Evolutionary conservation across 2,329 filamentous ascomycete species (phyloP).

Genomic region (Pseudocercospora fijiensis): DNA sequence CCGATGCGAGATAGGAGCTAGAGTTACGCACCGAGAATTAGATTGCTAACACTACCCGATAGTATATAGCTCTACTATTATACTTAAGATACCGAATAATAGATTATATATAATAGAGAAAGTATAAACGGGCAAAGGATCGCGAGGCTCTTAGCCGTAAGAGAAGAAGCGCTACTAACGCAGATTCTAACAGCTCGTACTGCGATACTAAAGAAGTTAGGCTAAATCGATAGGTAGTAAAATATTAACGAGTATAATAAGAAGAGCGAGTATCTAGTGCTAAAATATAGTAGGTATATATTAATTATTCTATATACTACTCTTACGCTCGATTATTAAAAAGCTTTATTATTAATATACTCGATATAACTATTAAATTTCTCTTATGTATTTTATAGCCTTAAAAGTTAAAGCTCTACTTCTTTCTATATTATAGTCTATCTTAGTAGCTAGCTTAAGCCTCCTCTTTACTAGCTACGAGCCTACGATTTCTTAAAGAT

Average conservation of each 20-base stretch:
- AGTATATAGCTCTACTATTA: not conserved
- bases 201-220: constrained; percentile 2
- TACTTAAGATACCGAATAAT: not conserved
- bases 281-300: not conserved
- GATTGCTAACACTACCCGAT: not conserved
- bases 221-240: not conserved
- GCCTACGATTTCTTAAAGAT: constrained; percentile 27
- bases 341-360: constrained; percentile 16
- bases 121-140: not conserved
- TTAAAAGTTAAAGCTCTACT: constrained; percentile 11
- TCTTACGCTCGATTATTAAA: not conserved
- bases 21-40: not conserved
- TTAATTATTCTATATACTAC: not conserved
- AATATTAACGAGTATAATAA: not conserved
- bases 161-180: not conserved
- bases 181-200: not conserved
- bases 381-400: constrained; percentile 8
- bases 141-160: constrained; percentile 1
- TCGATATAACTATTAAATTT: constrained; percentile 12
- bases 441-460: constrained; percentile 23
- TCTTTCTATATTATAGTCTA: constrained; percentile 19
- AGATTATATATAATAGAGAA: not conserved
- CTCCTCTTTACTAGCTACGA: constrained; percentile 31
- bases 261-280: not conserved
- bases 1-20: not conserved